Base-by-base conservation (phyloP, 495 filamentous ascomycete genomes). In the Hyphodiscus hymeniophilus region DNA sequence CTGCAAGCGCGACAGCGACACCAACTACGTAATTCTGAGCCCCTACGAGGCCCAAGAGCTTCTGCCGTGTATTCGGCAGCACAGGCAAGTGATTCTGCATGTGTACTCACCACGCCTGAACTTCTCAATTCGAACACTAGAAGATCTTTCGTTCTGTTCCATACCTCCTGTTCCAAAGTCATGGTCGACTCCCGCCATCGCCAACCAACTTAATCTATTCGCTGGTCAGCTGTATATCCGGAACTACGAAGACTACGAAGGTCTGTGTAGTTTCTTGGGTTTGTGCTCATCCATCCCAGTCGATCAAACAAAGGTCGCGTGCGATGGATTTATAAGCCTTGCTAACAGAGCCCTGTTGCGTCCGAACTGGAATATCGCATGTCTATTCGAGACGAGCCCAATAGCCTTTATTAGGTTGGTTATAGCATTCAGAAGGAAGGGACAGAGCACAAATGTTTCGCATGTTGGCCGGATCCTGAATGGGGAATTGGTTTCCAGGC, bases 201-300 rank as follows among this genome's bases (percentile, higher is more conserved):
- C 63, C 1, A 57, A 64, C 2, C 67, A 81, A 41, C 67, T 87
- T 11, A 81, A 82, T 51, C 65, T 87, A 5, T 87, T 86, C 54
- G 68, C 83, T 0, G 82, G 83, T 8, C 76, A 82, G 47, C 67
- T 87, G 0, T 87, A 83, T 59, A 60, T 87, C 7, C 45, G 44
- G 11, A 67, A 66, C 1, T 77, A 69, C 42, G 43, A 60, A 2
- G 71, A 83, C 38, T 87, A 85, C 55, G 34, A 63, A 8, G 46
- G 54, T 7, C 36, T 78, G 1, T 84, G 77, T 49, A 50, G 62
- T 0, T 79, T 74, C 48, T 59, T 88, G 1, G 74, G 77, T 1
- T 59, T 75, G 6, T 52, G 63, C 16, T 55, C 47, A 28, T 31
- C 56, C 22, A 42, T 57, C 31, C 59, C 63, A 0, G 40, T 54